Percentiles rank a stretch among this genome's conserved stretches.
Conservation (phyloP, 768 basidiomycete genomes). For the Pisolithus albus region DNA sequence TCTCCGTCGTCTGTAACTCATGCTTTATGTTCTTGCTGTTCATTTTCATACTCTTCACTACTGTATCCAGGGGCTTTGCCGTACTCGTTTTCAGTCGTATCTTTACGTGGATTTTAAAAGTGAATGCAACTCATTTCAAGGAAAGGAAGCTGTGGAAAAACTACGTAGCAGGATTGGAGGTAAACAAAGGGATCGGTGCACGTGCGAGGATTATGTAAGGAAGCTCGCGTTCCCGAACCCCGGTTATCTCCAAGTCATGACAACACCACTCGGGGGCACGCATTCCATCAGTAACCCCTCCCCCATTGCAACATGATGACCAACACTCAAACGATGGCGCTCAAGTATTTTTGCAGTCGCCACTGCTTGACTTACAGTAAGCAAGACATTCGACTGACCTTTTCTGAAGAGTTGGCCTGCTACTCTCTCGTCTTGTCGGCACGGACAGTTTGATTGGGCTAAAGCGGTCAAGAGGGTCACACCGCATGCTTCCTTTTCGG, state of each 20-base stretch:
- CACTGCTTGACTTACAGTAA: too few relatives aligned
- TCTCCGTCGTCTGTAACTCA: too few relatives aligned
- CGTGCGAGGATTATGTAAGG: neutral
- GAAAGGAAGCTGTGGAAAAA: too few relatives aligned
- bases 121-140: too few relatives aligned
- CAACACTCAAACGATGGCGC: neutral
- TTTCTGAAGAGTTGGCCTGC: neutral
- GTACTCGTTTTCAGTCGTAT: too few relatives aligned
- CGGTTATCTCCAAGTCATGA: neutral
- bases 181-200: neutral
- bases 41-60: too few relatives aligned
- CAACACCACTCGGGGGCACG: too few relatives aligned
- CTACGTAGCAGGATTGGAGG: too few relatives aligned
- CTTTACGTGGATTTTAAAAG: too few relatives aligned
- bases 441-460: conserved; percentile 13
- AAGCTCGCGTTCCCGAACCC: neutral
- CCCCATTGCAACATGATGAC: neutral
- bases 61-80: too few relatives aligned
- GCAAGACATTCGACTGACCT: neutral
- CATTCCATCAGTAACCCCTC: too few relatives aligned
- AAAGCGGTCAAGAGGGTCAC: conserved; percentile 21
- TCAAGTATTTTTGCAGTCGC: neutral
- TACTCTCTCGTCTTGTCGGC: conserved; percentile 1
- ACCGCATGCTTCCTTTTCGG: conserved; percentile 15
- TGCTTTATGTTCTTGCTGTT: too few relatives aligned